Evolutionary conservation across 768 basidiomycete species (phyloP).

Genomic region (Macrocybe gigantea): DNA sequence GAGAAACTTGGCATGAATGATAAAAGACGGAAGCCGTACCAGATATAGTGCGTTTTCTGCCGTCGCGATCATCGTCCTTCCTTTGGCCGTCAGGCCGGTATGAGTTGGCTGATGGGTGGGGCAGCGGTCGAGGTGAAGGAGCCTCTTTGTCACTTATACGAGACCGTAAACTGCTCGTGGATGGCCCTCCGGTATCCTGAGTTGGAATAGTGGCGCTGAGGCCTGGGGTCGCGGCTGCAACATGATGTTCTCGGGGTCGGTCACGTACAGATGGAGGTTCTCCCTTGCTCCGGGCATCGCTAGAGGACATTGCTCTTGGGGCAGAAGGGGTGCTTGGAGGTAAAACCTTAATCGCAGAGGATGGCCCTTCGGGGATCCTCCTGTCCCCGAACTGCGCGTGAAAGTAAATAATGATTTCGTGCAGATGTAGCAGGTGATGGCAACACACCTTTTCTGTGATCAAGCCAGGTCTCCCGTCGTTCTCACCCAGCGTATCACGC

Average conservation of each 20-base stretch:
- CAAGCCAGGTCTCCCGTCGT: conserved; percentile 25
- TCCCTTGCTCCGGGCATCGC: conserved; percentile 29
- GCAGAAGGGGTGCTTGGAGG: conserved; percentile 62
- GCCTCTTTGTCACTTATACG: conserved; percentile 61
- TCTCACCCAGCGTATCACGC: conserved; percentile 49
- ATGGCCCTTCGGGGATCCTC: conserved; percentile 44
- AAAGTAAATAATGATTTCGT: conserved; percentile 5
- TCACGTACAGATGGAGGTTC: conserved; percentile 34
- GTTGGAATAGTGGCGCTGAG: conserved; percentile 16
- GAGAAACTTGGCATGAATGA: conserved; percentile 1
- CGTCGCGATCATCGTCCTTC: conserved; percentile 63
- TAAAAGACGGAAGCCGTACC: conserved; percentile 36
- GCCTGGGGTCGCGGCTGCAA: conserved; percentile 17
- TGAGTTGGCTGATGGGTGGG: conserved; percentile 34
- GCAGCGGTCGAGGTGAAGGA: conserved; percentile 17
- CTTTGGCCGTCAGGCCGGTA: conserved; percentile 38
- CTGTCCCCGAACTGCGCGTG: conserved; percentile 46
- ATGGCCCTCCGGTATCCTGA: conserved; percentile 16
- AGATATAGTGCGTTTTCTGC: conserved; percentile 61
- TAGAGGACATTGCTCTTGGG: conserved; percentile 63
- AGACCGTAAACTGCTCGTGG: conserved; percentile 29
- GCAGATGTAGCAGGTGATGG: not conserved
- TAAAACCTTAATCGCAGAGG: conserved; percentile 34
- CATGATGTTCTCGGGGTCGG: conserved; percentile 42
- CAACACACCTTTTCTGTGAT: conserved; percentile 58